Percentiles rank a stretch among this genome's conserved stretches.
phyloP scores from a whole-genome alignment of 108 stramenopile genomes.

The Chaetoceros tenuissimus region DNA sequence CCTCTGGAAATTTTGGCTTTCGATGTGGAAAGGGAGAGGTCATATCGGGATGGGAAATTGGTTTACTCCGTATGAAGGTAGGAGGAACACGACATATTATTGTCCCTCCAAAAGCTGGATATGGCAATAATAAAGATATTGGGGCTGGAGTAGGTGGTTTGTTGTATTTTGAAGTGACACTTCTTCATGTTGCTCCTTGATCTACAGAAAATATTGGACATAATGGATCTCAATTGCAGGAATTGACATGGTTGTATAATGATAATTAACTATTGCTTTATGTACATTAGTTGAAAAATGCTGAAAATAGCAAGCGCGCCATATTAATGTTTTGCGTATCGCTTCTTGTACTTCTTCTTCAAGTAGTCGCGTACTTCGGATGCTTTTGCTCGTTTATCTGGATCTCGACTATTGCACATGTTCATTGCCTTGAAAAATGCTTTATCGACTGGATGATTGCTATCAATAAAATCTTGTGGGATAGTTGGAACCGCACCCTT shows the following conservation, averaged over 20 bases:
- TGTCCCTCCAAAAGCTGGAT: constrained; percentile 67
- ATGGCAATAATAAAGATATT: constrained; percentile 37
- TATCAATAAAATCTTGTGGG: constrained; percentile 16
- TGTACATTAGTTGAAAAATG: too few relatives aligned
- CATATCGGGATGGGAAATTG: constrained; percentile 68
- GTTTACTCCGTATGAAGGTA: constrained; percentile 51
- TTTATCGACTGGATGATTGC: constrained; percentile 29
- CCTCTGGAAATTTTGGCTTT: constrained; percentile 31
- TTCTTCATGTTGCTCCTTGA: constrained; percentile 18
- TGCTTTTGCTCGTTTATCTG: constrained; percentile 34
- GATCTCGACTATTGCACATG: constrained; percentile 41
- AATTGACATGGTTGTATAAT: too few relatives aligned
- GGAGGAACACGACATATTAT: constrained; percentile 61
- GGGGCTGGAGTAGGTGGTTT: constrained; percentile 35
- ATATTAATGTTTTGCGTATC: constrained; percentile 41
- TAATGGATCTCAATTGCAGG: too few relatives aligned
- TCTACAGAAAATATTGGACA: too few relatives aligned
- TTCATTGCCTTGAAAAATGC: constrained; percentile 36
- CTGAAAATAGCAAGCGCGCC: constrained; percentile 35
- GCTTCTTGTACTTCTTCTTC: constrained; percentile 11
- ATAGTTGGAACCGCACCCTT: constrained; percentile 34
- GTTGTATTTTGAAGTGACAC: constrained; percentile 43
- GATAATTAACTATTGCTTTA: too few relatives aligned
- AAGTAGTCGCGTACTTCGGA: constrained; percentile 12
- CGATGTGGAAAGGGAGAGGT: constrained; percentile 43